Percentiles rank a stretch among this genome's conserved stretches.
Conservation (phyloP, 1,284 basidiomycete genomes). For the Bondarzewia mesenterica region DNA sequence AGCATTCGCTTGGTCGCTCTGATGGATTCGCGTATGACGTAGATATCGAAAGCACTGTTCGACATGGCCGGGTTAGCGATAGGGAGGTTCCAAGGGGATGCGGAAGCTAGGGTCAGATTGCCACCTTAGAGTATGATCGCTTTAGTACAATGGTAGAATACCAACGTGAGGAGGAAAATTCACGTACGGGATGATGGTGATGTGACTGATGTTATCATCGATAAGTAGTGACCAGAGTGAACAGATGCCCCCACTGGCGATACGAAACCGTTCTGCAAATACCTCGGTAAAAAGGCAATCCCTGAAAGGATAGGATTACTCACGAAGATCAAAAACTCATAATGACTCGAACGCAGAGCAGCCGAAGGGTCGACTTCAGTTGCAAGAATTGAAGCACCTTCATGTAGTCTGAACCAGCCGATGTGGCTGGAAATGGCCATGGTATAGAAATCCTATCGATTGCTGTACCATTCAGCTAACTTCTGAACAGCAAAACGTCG, state of each 20-base stretch:
- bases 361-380: conserved; percentile 13
- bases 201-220: background rate
- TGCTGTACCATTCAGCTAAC: conserved; percentile 18
- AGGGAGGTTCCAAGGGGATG: conserved; percentile 16
- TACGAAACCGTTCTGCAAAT: conserved; percentile 1
- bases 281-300: background rate
- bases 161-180: background rate
- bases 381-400: conserved; percentile 9
- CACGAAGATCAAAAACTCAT: conserved; percentile 12
- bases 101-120: conserved; percentile 14
- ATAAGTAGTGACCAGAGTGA: conserved; percentile 4
- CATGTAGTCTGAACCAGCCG: conserved; percentile 12
- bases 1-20: conserved; percentile 9
- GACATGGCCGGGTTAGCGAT: conserved; percentile 21
- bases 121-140: conserved; percentile 7
- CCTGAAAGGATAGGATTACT: background rate
- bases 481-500: conserved; percentile 13
- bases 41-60: conserved; percentile 6
- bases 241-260: background rate
- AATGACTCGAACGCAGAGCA: conserved; percentile 10
- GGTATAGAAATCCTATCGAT: conserved; percentile 7
- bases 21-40: conserved; percentile 11
- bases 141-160: conserved; percentile 9
- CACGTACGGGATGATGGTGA: conserved; percentile 7
- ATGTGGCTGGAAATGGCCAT: conserved; percentile 14